Percentiles rank a stretch among this genome's conserved stretches.
Evolutionary conservation across 1,284 basidiomycete genomes (phyloP).

Genomic region (Heterobasidion irregulare): DNA sequence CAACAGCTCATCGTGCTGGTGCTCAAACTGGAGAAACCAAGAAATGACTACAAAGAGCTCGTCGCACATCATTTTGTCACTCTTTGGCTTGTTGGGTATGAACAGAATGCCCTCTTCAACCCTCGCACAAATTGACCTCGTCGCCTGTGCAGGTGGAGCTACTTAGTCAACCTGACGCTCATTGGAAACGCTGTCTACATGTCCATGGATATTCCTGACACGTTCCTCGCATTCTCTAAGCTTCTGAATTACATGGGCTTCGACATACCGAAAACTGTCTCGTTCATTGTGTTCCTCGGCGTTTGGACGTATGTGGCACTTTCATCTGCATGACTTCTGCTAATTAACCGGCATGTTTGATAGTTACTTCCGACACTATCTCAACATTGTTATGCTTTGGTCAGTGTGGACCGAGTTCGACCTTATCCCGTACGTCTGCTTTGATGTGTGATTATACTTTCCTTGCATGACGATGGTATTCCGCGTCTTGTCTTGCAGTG

Average conservation of each 20-base stretch:
- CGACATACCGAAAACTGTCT: slow-evolving; percentile 52
- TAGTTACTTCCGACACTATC: slow-evolving; percentile 94
- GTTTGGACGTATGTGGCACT: slow-evolving; percentile 71
- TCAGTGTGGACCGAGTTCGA: slow-evolving; percentile 83
- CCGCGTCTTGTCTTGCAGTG: slow-evolving; percentile 30
- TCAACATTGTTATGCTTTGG: slow-evolving; percentile 83
- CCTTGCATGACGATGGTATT: not conserved
- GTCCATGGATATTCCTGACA: slow-evolving; percentile 96
- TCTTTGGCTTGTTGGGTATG: slow-evolving; percentile 86
- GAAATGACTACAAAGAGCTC: slow-evolving; percentile 87
- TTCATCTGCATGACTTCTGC: not conserved
- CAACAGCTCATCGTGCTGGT: slow-evolving; percentile 89
- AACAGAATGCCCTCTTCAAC: slow-evolving; percentile 6
- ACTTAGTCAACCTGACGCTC: slow-evolving; percentile 72
- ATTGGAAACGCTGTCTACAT: slow-evolving; percentile 92
- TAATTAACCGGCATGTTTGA: not conserved
- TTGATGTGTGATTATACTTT: not conserved
- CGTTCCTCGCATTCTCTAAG: slow-evolving; percentile 81
- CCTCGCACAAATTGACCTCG: not conserved
- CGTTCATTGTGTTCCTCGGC: slow-evolving; percentile 64
- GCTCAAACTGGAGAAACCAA: slow-evolving; percentile 84
- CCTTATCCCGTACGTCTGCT: slow-evolving; percentile 62
- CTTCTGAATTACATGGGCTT: slow-evolving; percentile 79
- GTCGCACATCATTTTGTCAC: slow-evolving; percentile 89
- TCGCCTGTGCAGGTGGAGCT: slow-evolving; percentile 62